Conservation (phyloP, 805 yeast species). For the Saccharomycopsis fibuligera region DNA sequence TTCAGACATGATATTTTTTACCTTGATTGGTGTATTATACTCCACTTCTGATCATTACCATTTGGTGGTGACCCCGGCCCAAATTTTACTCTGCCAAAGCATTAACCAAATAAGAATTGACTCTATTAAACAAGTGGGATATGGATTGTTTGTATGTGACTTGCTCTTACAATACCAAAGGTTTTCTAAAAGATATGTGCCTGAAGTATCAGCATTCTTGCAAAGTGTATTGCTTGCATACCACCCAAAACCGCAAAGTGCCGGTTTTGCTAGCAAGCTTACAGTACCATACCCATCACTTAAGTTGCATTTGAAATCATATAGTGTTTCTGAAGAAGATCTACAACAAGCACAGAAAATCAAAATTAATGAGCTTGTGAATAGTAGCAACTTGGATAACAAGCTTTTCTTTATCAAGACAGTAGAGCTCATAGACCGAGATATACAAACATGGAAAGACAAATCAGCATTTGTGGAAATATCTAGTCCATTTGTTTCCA, state of each 20-base stretch:
- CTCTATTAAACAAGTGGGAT: constrained; percentile 38
- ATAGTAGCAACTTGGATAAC: constrained; percentile 8
- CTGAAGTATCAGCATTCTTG: constrained; percentile 64
- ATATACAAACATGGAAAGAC: constrained; percentile 49
- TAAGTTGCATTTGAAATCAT: not conserved
- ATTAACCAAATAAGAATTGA: constrained; percentile 46
- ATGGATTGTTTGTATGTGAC: constrained; percentile 64
- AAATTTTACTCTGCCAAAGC: constrained; percentile 64
- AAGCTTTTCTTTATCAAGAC: constrained; percentile 25
- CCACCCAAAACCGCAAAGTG: constrained; percentile 26
- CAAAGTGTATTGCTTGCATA: constrained; percentile 42
- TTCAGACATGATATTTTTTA: constrained; percentile 61
- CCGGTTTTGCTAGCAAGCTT: not conserved
- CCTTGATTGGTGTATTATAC: constrained; percentile 67
- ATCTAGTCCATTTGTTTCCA: constrained; percentile 37
- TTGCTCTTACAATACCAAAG: constrained; percentile 67
- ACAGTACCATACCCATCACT: not conserved
- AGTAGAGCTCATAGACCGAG: constrained; percentile 28
- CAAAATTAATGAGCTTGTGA: constrained; percentile 10
- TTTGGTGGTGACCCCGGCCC: constrained; percentile 79
- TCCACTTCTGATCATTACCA: constrained; percentile 97
- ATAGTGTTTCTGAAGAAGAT: not conserved
- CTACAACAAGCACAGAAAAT: not conserved
- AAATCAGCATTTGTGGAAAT: constrained; percentile 57
- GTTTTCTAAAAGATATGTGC: constrained; percentile 70